Evolutionary conservation across 495 filamentous ascomycete genomes (phyloP), one percentile per base, ranked within the genome.

Genomic region (Penicillium atrosanguineum): DNA sequence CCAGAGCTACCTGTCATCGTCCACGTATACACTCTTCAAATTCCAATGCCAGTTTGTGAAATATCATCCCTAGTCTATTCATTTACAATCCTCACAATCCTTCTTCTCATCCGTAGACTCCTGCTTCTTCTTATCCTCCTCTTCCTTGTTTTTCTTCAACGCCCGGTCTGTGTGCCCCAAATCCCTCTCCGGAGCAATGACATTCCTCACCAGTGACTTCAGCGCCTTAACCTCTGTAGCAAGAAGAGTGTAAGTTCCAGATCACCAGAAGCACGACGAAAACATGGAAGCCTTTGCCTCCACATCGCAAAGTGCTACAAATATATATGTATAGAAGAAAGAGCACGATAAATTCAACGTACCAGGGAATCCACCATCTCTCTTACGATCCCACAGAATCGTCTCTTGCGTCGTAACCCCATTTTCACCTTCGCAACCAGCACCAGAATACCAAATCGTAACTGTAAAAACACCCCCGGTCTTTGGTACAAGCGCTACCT

Each of bases 321-420:
- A 34, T 5, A 19, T 20, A 16, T 11, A 40, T 7, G 9, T 9
- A 18, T 6, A 40, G 6, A 19, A 40, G 16, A 20, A 40, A 19
- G 38, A n/a, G 31, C 8, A 8, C 11, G 11, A 34, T 15, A 12
- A 14, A 19, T 39, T 48, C 25, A 48, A 78, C 70, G 57, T 80
- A 86, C 88, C 88, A 51, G 94, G 94, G 73, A 98, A 98, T 0
- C 94, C 94, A 26, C 90, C 89, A 65, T 96, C 84, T 6, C 61
- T 58, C 70, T 95, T 96, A 50, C 93, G 82, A 75, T 97, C 91
- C 94, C 94, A 98, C 21, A 98, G 71, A 3, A 85, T 56, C 34
- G 68, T 76, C 42, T 75, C 74, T 58, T 74, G 61, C 34, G 69
- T 64, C 28, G 51, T 39, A 1, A 43, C 55, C 44, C 56, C 23